Evolutionary conservation across 805 yeast genomes (phyloP), one percentile per base, ranked within the genome.

Genomic region (Cyberlindnera meyerae): DNA sequence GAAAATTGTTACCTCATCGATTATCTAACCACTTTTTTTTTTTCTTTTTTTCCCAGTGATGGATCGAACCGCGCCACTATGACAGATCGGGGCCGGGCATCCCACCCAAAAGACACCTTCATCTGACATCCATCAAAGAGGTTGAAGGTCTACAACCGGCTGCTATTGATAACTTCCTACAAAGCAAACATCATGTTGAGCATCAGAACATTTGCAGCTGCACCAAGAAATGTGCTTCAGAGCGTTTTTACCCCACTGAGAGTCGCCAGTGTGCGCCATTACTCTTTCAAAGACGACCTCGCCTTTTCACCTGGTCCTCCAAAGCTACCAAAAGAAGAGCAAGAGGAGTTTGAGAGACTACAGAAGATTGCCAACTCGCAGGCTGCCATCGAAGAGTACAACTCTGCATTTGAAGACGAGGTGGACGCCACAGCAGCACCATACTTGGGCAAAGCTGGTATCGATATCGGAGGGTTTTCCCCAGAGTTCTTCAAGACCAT

Each of bases 311-410:
- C 62, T 4, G 51, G 57, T 9, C 96, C 96, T 4, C 90, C 90
- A 17, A 72, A 75, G 41, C 67, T 86, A n/a, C 80, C 86, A 14
- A 74, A 77, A 39, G 81, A 82, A 45, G 85, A 85, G 35, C 96
- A 86, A 59, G 88, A 81, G 49, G 98, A 93, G 62, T 90, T 93
- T 60, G 98, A 93, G 56, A 70, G 73, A 28, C 73, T 90, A 27
- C 95, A 88, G 52, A 78, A 73, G 54, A 70, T 79, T 32, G 97
- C 97, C 4, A 77, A 71, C 51, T 74, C 89, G 0, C 89, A 83
- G 60, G 75, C 77, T 4, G 83, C 86, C 1, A 80, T 85, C 18
- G 89, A 82, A 31, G 86, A 79, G 39, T 82, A 79, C 55, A 84
- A 84, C 49, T 63, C 65, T 15, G 62, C 67, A 29, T 52, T 71